Base-by-base conservation (phyloP, 352 stramenopile genomes). In the Globisporangium lucens region DNA sequence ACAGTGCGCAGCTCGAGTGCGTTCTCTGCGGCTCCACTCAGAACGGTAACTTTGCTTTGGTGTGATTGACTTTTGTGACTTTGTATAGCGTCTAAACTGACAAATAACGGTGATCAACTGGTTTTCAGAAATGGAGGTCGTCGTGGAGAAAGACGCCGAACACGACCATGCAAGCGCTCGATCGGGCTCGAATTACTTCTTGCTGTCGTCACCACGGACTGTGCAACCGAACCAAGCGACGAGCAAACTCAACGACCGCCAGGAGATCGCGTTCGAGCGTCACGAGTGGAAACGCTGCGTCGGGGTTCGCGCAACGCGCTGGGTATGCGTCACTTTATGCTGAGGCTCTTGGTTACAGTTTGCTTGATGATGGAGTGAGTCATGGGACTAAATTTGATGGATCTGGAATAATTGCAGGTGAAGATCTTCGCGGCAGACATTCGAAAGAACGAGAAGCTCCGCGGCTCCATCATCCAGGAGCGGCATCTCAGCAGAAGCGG, bases 261-360 rank as follows among this genome's bases (percentile, higher is more conserved):
- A 94, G 52, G 72, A 77, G 9, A 69, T 85, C 59, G 82, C 83
- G 20, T 72, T 79, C 5, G 79, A 87, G 13, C 76, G 87, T 6
- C 81, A 90, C 41, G 75, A 86, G 52, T 93, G 84, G 84, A 94
- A 93, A 56, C 79, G 87, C 17, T 89, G 75, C 57, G 67, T 93
- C 61, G 65, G 62, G 9, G 9, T 22, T 27, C 55, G 60, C 12
- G 17, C 35, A 20, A 51, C 63, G 60, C 55, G 60, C 43, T 73
- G 64, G 64, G 56, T 71, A 65, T 36, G 56, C 30, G 7, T 47
- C 12, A 12, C 4, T 51, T 46, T 46, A 46, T 46, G 12, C 38
- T 22, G 20, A 22, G 17, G 6, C 24, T 22, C n/a, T 38, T 33
- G 6, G 29, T 10, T 43, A 5, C 15, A 6, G 27, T 8, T 29